Evolutionary conservation across 305 asterid genomes (phyloP), one percentile per base, ranked within the genome.

Genomic region (Petunia hybrid): DNA sequence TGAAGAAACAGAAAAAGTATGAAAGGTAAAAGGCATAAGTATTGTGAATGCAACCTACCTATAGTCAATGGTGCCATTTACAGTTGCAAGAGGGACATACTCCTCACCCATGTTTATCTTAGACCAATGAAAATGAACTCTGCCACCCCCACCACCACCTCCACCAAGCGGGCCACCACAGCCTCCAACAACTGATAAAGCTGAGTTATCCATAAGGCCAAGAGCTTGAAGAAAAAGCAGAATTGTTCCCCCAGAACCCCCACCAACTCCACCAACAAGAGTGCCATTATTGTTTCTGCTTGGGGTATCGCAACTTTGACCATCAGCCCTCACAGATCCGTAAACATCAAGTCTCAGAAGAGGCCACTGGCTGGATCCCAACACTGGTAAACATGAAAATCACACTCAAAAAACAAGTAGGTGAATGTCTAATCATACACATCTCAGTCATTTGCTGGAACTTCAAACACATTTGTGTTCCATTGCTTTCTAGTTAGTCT

Each of bases 121-220:
- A 77, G 97, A 89, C 99, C 99, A 95, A 85, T 95, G 99, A 87
- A 95, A 92, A 89, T 95, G 99, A 83, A 95, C 89, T 93, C 99
- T 91, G 82, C 99, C 99, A 83, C 99, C 99, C 2, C 97, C 99
- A 48, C 99, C 99, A 1, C 99, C 99, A 4, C 99, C 99, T 7
- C 99, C 99, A 3, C 99, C 99, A 62, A 88, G 88, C 77, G 90
- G 87, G 68, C 98, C 97, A 80, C 99, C 99, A 82, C 67, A 88
- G 79, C 99, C 99, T 88, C 99, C 99, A 77, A 84, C 82, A 85
- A 87, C 98, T 82, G 99, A 89, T 81, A 95, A 86, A 82, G 92
- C 81, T 80, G 97, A 95, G 89, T 92, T 89, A 79, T 87, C 89
- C 38, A 90, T 87, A 84, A 95, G 97, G 68, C 90, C 82, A 83